These are phyloP conservation scores for Bruguiera hainesii DNA, from an alignment of 441 rosid genomes.

Conservation along the genomic window DNA sequence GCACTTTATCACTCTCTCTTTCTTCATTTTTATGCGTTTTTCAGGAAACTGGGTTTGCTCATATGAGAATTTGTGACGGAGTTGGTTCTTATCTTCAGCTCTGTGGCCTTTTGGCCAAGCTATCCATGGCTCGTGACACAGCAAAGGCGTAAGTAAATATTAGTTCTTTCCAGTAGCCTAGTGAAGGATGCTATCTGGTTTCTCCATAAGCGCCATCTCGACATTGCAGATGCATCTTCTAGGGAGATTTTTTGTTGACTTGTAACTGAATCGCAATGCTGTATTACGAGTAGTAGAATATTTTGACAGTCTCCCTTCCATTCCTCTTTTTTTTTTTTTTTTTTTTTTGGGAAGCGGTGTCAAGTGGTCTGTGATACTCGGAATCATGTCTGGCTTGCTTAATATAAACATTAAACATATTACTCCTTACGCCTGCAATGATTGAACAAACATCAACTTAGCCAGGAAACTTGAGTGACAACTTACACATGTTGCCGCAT, in stretches of 20 bases:
- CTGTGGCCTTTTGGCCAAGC: slow-evolving; percentile 82
- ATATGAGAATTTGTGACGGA: slow-evolving; percentile 94
- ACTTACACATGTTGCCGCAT: no score
- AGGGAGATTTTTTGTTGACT: background rate
- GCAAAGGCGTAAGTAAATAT: slow-evolving; percentile 53
- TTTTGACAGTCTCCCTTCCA: background rate
- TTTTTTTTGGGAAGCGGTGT: no score
- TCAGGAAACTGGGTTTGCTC: slow-evolving; percentile 97
- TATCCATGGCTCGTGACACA: slow-evolving; percentile 66
- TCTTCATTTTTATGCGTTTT: slow-evolving; percentile 2
- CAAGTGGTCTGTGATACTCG: no score
- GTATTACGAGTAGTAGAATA: background rate
- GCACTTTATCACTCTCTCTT: background rate
- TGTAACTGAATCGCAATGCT: background rate
- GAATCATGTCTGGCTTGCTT: no score
- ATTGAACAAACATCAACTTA: no score
- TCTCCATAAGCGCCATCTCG: background rate
- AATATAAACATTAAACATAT: no score
- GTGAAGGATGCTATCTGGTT: background rate
- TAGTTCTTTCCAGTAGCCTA: background rate
- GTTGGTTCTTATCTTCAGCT: slow-evolving; percentile 96
- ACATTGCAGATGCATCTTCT: background rate
- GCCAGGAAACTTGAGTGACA: no score
- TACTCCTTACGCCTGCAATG: no score
- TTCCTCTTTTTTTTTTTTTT: no score